Percentiles rank a stretch among this genome's conserved stretches.
Evolutionary conservation across 768 basidiomycete species (phyloP).

Genomic region (Favolaschia claudopus): DNA sequence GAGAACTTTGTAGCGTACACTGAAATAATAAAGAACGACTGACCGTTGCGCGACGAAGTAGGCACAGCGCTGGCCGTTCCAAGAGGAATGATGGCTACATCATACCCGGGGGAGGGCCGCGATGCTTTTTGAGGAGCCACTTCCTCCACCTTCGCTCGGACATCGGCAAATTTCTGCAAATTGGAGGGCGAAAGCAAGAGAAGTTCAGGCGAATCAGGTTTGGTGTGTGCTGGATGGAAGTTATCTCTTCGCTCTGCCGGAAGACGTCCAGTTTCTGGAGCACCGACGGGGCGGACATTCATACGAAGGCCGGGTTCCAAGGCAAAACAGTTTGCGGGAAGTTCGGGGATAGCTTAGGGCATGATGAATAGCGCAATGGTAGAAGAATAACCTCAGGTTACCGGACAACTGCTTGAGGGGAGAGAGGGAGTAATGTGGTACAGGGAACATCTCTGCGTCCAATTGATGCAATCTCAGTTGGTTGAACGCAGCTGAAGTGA

Average conservation of each 20-base stretch:
- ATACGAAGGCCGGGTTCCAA: conserved; percentile 53
- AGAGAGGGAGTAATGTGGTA: conserved; percentile 61
- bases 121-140: conserved; percentile 16
- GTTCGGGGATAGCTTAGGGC: conserved; percentile 44
- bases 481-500: conserved; percentile 64
- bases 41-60: conserved; percentile 88
- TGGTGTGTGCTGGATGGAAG: conserved; percentile 47
- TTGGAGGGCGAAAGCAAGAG: conserved; percentile 43
- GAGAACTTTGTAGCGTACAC: not conserved
- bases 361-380: not conserved
- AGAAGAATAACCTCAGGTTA: conserved; percentile 26
- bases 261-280: conserved; percentile 45
- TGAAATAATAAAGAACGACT: conserved; percentile 21
- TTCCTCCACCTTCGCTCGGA: conserved; percentile 42
- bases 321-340: conserved; percentile 54
- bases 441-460: conserved; percentile 75
- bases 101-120: conserved; percentile 53
- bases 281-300: conserved; percentile 54
- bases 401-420: conserved; percentile 50
- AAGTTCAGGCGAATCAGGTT: conserved; percentile 28
- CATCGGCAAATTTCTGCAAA: conserved; percentile 47
- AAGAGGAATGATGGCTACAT: conserved; percentile 76
- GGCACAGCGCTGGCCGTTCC: conserved; percentile 92
- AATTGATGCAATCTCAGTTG: conserved; percentile 77
- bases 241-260: conserved; percentile 39